phyloP scores from a whole-genome alignment of 345 rosid species.

The Fremontodendron californicum region DNA sequence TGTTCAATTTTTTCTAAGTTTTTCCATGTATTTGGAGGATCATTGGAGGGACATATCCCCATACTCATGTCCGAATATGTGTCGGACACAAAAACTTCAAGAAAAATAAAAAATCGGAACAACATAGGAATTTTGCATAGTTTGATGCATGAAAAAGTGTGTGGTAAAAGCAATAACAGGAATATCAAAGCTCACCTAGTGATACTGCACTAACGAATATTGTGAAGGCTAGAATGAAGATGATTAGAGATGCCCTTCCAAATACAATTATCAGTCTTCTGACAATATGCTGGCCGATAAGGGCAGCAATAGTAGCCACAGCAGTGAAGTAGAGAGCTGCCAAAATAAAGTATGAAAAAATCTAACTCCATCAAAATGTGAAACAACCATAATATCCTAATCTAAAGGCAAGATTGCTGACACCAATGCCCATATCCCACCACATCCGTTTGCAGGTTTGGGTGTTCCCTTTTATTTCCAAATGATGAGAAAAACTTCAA shows the following conservation, averaged over 20 bases:
- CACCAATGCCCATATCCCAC: background rate
- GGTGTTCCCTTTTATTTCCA: background rate
- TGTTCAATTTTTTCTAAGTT: no score
- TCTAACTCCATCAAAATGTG: background rate
- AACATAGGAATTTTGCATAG: no score
- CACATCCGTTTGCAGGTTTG: background rate
- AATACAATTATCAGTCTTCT: slow-evolving; percentile 41
- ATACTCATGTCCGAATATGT: no score
- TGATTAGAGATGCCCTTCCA: slow-evolving; percentile 61
- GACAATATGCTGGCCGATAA: slow-evolving; percentile 55
- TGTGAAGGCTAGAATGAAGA: slow-evolving; percentile 59
- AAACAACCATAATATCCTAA: background rate
- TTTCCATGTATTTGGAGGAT: no score
- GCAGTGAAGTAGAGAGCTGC: slow-evolving; percentile 51
- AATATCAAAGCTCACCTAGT: slow-evolving; percentile 36
- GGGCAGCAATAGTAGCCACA: slow-evolving; percentile 56
- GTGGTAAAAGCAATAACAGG: no score
- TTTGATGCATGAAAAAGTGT: background rate
- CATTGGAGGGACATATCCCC: no score
- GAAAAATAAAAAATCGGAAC: no score
- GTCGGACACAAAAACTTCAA: no score
- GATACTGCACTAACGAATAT: slow-evolving; percentile 57
- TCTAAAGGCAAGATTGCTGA: background rate
- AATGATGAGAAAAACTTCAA: background rate
- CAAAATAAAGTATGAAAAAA: background rate